These are phyloP conservation scores for Ogataea kodamae DNA, from an alignment of 805 yeast genomes.

Conservation along the genomic window DNA sequence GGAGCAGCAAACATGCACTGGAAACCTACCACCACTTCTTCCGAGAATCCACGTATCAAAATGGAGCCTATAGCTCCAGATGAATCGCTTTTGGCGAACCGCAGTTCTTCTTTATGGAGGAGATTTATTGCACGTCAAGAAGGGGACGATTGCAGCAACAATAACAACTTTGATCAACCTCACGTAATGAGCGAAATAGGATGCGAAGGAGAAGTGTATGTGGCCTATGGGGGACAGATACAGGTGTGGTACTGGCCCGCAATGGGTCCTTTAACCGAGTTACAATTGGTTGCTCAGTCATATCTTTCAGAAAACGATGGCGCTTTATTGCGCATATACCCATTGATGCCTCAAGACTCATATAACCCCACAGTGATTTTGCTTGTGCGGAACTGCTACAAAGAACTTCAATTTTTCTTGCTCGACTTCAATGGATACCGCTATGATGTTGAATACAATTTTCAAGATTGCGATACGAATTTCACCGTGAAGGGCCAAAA, in stretches of 20 bases:
- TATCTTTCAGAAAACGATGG: constrained; percentile 14
- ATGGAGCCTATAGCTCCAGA: too few species aligned
- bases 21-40: too few species aligned
- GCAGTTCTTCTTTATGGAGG: constrained; percentile 2
- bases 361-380: constrained; percentile 24
- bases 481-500: constrained; percentile 13
- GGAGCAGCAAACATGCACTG: too few species aligned
- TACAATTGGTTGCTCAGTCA: not conserved
- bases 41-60: too few species aligned
- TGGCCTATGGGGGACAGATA: constrained; percentile 27
- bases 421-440: constrained; percentile 7
- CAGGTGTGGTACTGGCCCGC: constrained; percentile 41
- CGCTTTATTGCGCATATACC: constrained; percentile 17
- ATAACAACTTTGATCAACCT: not conserved
- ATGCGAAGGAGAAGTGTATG: constrained; percentile 36
- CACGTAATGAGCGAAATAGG: constrained; percentile 32
- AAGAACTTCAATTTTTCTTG: constrained; percentile 15
- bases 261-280: not conserved
- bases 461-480: constrained; percentile 5
- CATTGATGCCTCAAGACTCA: constrained; percentile 23
- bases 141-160: constrained; percentile 7
- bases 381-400: constrained; percentile 18
- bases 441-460: constrained; percentile 4
- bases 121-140: constrained; percentile 4
- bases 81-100: too few species aligned